These are phyloP conservation scores for Pezicula neosporulosa DNA, from an alignment of 2,329 filamentous ascomycete species.

Conservation along the genomic window DNA sequence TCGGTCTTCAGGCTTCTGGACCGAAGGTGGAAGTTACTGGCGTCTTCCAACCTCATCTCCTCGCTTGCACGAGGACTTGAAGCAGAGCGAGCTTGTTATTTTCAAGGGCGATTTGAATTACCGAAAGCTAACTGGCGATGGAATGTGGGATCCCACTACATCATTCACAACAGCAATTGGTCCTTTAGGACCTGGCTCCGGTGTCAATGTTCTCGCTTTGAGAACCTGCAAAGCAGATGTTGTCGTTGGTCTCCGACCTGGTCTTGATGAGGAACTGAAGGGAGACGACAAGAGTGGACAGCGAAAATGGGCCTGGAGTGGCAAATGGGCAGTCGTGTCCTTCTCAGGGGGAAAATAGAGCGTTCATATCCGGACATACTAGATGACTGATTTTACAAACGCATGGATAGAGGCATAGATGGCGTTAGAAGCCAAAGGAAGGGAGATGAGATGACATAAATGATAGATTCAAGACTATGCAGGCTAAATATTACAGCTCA, in stretches of 20 bases:
- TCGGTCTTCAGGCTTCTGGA: constrained; percentile 90
- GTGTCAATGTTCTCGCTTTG: constrained; percentile 79
- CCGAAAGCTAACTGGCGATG: constrained; percentile 85
- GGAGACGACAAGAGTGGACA: constrained; percentile 63
- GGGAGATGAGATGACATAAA: too few relatives aligned
- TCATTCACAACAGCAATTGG: constrained; percentile 83
- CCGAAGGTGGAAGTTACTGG: constrained; percentile 84
- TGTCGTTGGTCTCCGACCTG: constrained; percentile 79
- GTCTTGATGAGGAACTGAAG: constrained; percentile 78
- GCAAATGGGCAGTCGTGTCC: constrained; percentile 94
- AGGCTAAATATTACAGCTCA: too few relatives aligned
- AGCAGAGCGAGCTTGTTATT: constrained; percentile 80
- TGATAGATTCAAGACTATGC: too few relatives aligned
- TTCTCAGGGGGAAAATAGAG: constrained; percentile 65
- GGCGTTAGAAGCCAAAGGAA: too few relatives aligned
- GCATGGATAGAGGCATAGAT: too few relatives aligned
- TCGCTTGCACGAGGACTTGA: constrained; percentile 71
- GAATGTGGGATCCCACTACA: constrained; percentile 84
- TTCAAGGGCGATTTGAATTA: constrained; percentile 99
- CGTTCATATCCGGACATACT: too few relatives aligned
- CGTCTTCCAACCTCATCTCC: constrained; percentile 68
- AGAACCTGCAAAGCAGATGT: constrained; percentile 97
- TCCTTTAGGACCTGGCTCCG: constrained; percentile 76
- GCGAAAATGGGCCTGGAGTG: constrained; percentile 90
- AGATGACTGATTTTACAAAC: too few relatives aligned